phyloP scores from a whole-genome alignment of 352 stramenopile genomes.

The Globisporangium paroecandrum region DNA sequence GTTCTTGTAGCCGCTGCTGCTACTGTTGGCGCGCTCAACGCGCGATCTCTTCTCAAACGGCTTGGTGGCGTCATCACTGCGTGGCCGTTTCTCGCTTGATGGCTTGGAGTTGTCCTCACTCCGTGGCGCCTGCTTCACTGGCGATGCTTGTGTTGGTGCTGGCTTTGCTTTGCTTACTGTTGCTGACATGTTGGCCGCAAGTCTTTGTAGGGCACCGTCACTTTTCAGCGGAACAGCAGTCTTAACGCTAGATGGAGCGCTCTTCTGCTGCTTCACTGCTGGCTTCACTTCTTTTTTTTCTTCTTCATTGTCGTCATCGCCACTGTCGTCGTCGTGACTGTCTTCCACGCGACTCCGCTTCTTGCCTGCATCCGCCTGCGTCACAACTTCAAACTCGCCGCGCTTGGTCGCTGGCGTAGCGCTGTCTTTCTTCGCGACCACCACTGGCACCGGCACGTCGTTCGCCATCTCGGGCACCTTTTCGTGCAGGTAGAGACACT shows the following conservation, averaged over 20 bases:
- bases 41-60: constrained; percentile 15
- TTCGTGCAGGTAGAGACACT: constrained; percentile 63
- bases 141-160: not conserved
- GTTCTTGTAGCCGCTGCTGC: not conserved
- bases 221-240: constrained; percentile 3
- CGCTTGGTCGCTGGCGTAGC: constrained; percentile 10
- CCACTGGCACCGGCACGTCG: constrained; percentile 12
- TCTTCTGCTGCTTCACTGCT: constrained; percentile 11
- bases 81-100: constrained; percentile 4
- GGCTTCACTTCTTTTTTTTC: constrained; percentile 20
- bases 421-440: constrained; percentile 11
- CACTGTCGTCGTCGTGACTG: constrained; percentile 21
- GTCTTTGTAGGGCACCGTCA: constrained; percentile 13
- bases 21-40: not conserved
- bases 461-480: constrained; percentile 31
- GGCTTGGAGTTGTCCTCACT: constrained; percentile 3
- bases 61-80: constrained; percentile 1
- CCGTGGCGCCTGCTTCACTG: not conserved
- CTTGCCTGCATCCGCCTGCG: constrained; percentile 22
- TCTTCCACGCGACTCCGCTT: constrained; percentile 30
- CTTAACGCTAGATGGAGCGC: not conserved
- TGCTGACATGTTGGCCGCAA: constrained; percentile 37
- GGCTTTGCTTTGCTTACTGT: constrained; percentile 11
- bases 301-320: constrained; percentile 20
- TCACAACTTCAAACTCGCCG: constrained; percentile 37